Base-by-base conservation (phyloP, 352 stramenopile species). In the Phytopythium cucurbitacearum region DNA sequence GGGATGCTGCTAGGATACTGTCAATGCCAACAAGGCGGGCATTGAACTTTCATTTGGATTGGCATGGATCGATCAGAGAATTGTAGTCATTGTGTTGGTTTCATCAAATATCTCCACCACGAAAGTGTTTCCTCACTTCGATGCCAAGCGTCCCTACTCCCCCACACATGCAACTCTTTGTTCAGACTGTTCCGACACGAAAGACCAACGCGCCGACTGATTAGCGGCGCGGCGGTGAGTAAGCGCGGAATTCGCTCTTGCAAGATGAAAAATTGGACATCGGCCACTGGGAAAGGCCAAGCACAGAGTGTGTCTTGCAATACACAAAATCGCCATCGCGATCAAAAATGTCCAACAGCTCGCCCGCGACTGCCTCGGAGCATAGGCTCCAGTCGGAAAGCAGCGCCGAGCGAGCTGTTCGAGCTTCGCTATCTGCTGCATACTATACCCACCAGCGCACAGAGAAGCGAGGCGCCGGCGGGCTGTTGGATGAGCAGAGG, bases 211-310 rank as follows among this genome's bases (percentile, higher is more conserved):
- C 69, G 57, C 54, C 57, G 64, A 89, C 74, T 73, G 68, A 79
- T 68, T 65, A 70, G 48, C 67, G 36, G 28, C 47, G 51, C 64
- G 62, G 65, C 73, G 77, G 80, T 91, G 80, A 91, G 80, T 91
- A 77, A 69, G 79, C 59, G 80, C 69, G 76, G 67, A 60, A 43
- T 35, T 79, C 42, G 10, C 44, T 89, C 59, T 89, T 43, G 80
- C 77, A 89, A 89, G 73, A 51, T 78, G 75, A 87, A 87, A 91
- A 91, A 91, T 87, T 91, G 76, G 77, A 88, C 69, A 77, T 86
- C 65, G 67, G 85, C 80, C 82, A 91, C 67, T 50, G 57, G 33
- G 40, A 41, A 51, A 85, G 82, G 78, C 76, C 79, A 84, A 85
- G 78, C 82, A 91, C 80, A 91, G 80, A 91, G 80, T 91, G 80